Percentiles rank a stretch among this genome's conserved stretches.
Evolutionary conservation across 352 stramenopile species (phyloP).

Genomic region (Pythium rishiriense): DNA sequence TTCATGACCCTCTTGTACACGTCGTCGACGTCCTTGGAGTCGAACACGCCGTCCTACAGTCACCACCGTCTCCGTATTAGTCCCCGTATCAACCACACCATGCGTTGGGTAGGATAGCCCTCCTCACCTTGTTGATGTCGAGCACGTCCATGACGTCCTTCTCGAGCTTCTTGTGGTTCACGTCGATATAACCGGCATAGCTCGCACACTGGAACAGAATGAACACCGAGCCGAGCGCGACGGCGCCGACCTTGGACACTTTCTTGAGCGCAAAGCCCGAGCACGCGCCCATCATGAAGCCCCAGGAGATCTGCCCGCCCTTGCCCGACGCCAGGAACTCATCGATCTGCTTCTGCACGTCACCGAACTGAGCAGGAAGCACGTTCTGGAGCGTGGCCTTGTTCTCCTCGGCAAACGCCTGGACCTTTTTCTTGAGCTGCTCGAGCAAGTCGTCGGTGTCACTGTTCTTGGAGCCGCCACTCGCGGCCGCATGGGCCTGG

Average conservation of each 20-base stretch:
- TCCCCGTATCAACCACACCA: neutral
- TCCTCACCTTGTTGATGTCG: slow-evolving; percentile 85
- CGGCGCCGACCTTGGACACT: slow-evolving; percentile 86
- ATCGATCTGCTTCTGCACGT: slow-evolving; percentile 54
- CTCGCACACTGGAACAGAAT: slow-evolving; percentile 87
- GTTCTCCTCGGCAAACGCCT: slow-evolving; percentile 40
- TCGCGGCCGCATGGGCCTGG: slow-evolving; percentile 25
- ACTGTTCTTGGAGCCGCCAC: slow-evolving; percentile 16
- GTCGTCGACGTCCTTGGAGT: slow-evolving; percentile 76
- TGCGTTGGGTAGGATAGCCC: neutral
- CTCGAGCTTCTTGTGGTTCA: slow-evolving; percentile 92
- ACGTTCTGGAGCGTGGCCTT: slow-evolving; percentile 38
- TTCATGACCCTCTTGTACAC: slow-evolving; percentile 79
- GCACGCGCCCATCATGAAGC: slow-evolving; percentile 90
- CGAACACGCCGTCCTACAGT: slow-evolving; percentile 60
- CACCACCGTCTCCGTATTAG: neutral
- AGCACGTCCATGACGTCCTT: slow-evolving; percentile 68
- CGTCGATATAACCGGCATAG: slow-evolving; percentile 89
- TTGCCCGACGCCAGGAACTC: slow-evolving; percentile 69
- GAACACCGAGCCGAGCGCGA: slow-evolving; percentile 86
- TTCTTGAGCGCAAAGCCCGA: slow-evolving; percentile 91
- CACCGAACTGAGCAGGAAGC: slow-evolving; percentile 42
- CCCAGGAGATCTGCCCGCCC: slow-evolving; percentile 85
- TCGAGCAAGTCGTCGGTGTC: slow-evolving; percentile 50
- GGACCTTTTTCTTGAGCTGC: slow-evolving; percentile 62